These are phyloP conservation scores for Phytophthora hibernalis DNA, from an alignment of 352 stramenopile genomes.

Conservation along the genomic window DNA sequence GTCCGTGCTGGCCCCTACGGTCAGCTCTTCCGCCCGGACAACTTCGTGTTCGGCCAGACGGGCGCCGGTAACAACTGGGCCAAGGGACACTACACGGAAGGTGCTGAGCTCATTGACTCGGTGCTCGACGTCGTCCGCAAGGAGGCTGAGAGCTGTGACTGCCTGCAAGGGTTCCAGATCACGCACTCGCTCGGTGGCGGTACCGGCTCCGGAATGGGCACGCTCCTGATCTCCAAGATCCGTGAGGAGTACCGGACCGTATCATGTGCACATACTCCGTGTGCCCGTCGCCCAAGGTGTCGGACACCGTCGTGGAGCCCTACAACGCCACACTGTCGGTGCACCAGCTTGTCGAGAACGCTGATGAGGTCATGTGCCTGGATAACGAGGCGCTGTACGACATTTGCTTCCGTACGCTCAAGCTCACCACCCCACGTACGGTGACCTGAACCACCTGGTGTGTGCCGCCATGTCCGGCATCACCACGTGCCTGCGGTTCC, in stretches of 20 bases:
- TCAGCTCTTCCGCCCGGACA: constrained; percentile 98
- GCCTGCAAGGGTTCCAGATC: constrained; percentile 99
- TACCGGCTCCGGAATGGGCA: constrained; percentile 99
- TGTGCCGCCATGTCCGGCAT: constrained; percentile 98
- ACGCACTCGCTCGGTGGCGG: constrained; percentile 99
- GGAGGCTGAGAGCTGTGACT: constrained; percentile 98
- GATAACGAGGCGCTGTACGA: constrained; percentile 99
- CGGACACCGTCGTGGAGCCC: constrained; percentile 99
- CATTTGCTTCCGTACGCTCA: constrained; percentile 99
- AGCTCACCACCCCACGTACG: constrained; percentile 98
- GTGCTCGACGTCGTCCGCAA: constrained; percentile 99
- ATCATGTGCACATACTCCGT: constrained; percentile 99
- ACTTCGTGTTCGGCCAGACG: constrained; percentile 99
- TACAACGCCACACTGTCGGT: constrained; percentile 99
- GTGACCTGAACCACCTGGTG: constrained; percentile 99
- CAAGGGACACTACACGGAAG: constrained; percentile 99
- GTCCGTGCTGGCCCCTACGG: constrained; percentile 96
- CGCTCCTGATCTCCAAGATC: constrained; percentile 98
- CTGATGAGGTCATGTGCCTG: constrained; percentile 99
- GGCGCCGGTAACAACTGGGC: constrained; percentile 99
- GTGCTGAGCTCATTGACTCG: constrained; percentile 98
- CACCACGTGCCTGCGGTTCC: constrained; percentile 99
- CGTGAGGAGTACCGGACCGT: constrained; percentile 98
- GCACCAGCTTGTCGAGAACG: constrained; percentile 99
- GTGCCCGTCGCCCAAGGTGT: constrained; percentile 98